These are phyloP conservation scores for Paramecium sexaurelia DNA, from an alignment of 73 alveolate species.

Conservation along the genomic window DNA sequence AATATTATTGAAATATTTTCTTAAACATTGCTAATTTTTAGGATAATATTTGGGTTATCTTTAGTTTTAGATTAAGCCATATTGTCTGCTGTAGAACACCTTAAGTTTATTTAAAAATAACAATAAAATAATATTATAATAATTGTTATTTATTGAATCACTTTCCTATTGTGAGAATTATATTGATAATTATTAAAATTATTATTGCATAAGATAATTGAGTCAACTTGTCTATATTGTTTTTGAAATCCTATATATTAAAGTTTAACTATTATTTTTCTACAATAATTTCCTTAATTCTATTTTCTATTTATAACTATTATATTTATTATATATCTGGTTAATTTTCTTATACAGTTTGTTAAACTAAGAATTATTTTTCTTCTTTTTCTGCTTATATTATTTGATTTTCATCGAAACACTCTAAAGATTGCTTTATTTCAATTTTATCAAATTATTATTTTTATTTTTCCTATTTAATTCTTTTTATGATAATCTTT, in stretches of 20 bases:
- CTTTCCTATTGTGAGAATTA: not conserved
- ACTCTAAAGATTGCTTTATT: not conserved
- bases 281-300: not conserved
- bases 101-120: not conserved
- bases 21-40: too few relatives aligned
- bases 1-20: too few relatives aligned
- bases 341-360: too few relatives aligned
- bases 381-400: not conserved
- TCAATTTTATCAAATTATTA: not conserved
- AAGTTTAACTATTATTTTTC: not conserved
- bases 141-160: not conserved
- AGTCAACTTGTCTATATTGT: not conserved
- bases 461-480: not conserved
- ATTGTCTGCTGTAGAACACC: too few relatives aligned
- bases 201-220: not conserved
- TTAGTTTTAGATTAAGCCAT: not conserved
- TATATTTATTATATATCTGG: not conserved
- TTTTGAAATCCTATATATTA: not conserved
- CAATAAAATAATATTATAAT: not conserved
- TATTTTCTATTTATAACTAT: not conserved
- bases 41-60: not conserved
- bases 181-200: not conserved
- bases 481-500: not conserved
- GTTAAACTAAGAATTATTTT: too few relatives aligned
- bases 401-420: not conserved